phyloP scores from a whole-genome alignment of 805 yeast species.

The Wickerhamiella alocasiicola region DNA sequence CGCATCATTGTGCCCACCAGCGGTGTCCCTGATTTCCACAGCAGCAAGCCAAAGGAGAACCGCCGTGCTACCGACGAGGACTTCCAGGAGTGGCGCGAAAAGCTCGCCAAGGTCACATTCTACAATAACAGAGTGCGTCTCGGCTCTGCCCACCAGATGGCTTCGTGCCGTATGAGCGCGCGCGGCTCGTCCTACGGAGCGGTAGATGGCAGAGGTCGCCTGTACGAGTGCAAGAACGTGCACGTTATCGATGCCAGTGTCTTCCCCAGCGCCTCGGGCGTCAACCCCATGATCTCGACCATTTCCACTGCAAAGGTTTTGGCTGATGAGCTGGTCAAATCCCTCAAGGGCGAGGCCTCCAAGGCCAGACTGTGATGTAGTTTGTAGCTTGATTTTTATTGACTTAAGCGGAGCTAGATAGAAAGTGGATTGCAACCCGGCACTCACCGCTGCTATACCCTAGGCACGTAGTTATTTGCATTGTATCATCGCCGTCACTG shows the following conservation, averaged over 20 bases:
- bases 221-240: slow-evolving; percentile 37
- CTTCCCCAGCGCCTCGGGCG: slow-evolving; percentile 43
- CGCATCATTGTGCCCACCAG: slow-evolving; percentile 28
- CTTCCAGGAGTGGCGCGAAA: slow-evolving; percentile 26
- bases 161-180: slow-evolving; percentile 34
- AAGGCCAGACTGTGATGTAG: background rate
- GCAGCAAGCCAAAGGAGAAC: slow-evolving; percentile 24
- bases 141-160: slow-evolving; percentile 47
- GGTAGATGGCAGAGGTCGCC: slow-evolving; percentile 33
- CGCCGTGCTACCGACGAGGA: slow-evolving; percentile 34
- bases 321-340: slow-evolving; percentile 29
- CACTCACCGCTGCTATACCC: no score
- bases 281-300: slow-evolving; percentile 40
- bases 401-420: no score
- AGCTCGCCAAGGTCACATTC: slow-evolving; percentile 19
- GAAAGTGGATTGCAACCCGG: no score
- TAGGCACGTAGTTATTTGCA: no score
- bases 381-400: background rate
- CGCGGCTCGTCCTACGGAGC: slow-evolving; percentile 35
- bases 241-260: slow-evolving; percentile 40
- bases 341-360: background rate
- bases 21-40: slow-evolving; percentile 31
- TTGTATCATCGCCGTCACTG: no score
- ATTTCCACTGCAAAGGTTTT: slow-evolving; percentile 38
- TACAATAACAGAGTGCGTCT: slow-evolving; percentile 26